These are phyloP conservation scores for Kodamaea kaohsiungensis DNA, from an alignment of 805 yeast genomes.

Conservation along the genomic window DNA sequence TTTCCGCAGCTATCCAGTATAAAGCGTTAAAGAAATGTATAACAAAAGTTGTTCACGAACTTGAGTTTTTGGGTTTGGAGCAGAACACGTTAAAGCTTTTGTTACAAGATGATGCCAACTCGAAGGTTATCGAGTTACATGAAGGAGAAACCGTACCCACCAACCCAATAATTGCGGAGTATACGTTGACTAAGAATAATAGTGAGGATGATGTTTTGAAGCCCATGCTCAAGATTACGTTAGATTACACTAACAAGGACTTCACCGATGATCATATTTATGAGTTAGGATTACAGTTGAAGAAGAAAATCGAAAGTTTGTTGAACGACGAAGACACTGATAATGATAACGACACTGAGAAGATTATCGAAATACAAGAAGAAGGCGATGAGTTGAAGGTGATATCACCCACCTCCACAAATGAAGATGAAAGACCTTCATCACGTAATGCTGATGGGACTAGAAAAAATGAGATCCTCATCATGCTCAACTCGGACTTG, in stretches of 20 bases:
- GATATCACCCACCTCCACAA: slow-evolving; percentile 28
- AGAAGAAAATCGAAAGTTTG: slow-evolving; percentile 26
- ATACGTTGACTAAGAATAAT: slow-evolving; percentile 34
- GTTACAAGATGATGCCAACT: slow-evolving; percentile 28
- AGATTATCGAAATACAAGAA: slow-evolving; percentile 23
- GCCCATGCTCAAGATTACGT: slow-evolving; percentile 40
- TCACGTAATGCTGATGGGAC: slow-evolving; percentile 1
- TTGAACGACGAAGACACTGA: slow-evolving; percentile 15
- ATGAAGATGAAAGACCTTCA: slow-evolving; percentile 12
- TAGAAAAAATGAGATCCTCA: slow-evolving; percentile 34
- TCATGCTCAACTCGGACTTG: slow-evolving; percentile 55
- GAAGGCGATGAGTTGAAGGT: slow-evolving; percentile 26
- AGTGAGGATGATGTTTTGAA: slow-evolving; percentile 26
- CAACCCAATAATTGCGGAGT: slow-evolving; percentile 45
- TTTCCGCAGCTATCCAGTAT: slow-evolving; percentile 67
- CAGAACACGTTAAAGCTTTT: slow-evolving; percentile 43
- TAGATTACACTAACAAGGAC: slow-evolving; percentile 30
- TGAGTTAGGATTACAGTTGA: slow-evolving; percentile 29
- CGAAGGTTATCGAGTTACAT: slow-evolving; percentile 32
- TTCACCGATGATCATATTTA: slow-evolving; percentile 36
- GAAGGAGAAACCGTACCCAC: slow-evolving; percentile 33
- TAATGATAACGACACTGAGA: slow-evolving; percentile 1
- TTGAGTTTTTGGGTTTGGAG: slow-evolving; percentile 57
- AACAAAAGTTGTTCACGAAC: slow-evolving; percentile 62
- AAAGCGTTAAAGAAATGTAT: slow-evolving; percentile 70